Conservation (phyloP, 495 filamentous ascomycete genomes). For the Penicillium canescens region DNA sequence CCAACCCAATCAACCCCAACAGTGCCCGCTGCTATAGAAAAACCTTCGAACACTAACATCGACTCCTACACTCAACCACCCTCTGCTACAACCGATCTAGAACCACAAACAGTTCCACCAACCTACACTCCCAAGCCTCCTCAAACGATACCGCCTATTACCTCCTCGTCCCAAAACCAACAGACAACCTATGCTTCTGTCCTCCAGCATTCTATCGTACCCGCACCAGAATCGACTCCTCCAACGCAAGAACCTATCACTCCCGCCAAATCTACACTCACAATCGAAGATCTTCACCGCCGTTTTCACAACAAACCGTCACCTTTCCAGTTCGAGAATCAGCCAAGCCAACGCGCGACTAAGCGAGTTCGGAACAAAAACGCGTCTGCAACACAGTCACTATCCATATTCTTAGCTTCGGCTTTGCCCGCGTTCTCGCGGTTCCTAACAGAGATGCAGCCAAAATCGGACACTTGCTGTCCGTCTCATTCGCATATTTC, state of each 20-base stretch:
- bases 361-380: constrained; percentile 7
- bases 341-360: constrained; percentile 4
- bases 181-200: constrained; percentile 7
- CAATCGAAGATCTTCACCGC: constrained; percentile 6
- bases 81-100: constrained; percentile 6
- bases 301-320: constrained; percentile 10
- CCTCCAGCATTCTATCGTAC: constrained; percentile 4
- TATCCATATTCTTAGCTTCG: constrained; percentile 6
- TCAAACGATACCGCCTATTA: too few species aligned
- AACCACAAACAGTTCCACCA: not conserved
- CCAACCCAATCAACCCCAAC: not conserved
- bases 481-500: constrained; percentile 1
- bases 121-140: not conserved
- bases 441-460: constrained; percentile 3
- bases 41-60: not conserved
- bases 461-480: not conserved
- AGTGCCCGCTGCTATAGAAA: not conserved
- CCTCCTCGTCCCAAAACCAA: constrained; percentile 1
- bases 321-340: constrained; percentile 12
- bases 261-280: constrained; percentile 11
- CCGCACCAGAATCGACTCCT: not conserved
- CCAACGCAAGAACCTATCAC: not conserved
- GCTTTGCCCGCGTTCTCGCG: not conserved
- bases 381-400: constrained; percentile 7
- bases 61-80: not conserved